These are phyloP conservation scores for Gnaphalium uliginosum DNA, from an alignment of 129 eudicot genomes.

Conservation along the genomic window DNA sequence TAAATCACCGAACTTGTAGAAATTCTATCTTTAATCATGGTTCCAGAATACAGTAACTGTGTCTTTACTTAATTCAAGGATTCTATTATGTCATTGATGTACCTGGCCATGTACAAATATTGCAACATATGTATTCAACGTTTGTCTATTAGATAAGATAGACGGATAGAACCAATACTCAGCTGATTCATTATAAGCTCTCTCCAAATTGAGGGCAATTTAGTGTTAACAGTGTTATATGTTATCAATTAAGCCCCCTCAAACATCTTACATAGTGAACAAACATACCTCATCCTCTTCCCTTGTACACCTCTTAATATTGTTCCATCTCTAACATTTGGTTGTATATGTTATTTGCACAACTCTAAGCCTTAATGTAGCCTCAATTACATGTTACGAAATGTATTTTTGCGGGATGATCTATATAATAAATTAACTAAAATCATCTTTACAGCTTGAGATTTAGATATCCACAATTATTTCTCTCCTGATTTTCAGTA, in stretches of 20 bases:
- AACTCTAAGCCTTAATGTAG: neutral
- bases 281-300: neutral
- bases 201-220: neutral
- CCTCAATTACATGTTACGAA: neutral
- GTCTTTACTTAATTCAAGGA: neutral
- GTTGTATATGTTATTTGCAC: neutral
- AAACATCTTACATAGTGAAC: neutral
- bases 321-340: neutral
- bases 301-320: neutral
- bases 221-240: neutral
- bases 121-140: neutral
- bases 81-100: neutral
- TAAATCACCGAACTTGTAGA: conserved; percentile 1
- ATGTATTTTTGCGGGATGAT: neutral
- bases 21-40: neutral
- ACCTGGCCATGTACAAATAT: neutral
- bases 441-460: neutral
- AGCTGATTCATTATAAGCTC: conserved; percentile 5
- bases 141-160: conserved; percentile 7
- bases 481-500: neutral
- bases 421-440: neutral
- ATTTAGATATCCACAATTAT: neutral
- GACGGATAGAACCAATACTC: neutral
- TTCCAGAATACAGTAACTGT: neutral
- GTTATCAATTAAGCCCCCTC: neutral